A percentile compares a stretch with the other conserved stretches of the same genome.
phyloP scores from a whole-genome alignment of 768 basidiomycete genomes.

The Auricularia heimuer region DNA sequence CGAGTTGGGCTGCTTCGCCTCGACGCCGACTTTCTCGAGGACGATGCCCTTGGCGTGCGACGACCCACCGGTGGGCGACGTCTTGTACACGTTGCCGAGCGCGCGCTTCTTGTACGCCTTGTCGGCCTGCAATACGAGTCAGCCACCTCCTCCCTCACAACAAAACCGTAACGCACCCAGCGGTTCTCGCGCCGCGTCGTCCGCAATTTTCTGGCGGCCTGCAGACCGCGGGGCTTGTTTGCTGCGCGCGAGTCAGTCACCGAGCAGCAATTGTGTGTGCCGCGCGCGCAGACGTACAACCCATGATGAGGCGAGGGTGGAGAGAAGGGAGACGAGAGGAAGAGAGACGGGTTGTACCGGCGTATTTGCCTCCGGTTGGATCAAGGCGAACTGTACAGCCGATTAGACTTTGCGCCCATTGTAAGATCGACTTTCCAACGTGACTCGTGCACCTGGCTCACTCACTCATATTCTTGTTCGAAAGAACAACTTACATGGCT shows the following conservation, averaged over 20 bases:
- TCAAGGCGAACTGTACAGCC: too few relatives aligned
- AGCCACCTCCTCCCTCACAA: background rate
- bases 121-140: constrained; percentile 58
- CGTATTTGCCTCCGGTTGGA: too few relatives aligned
- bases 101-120: constrained; percentile 99
- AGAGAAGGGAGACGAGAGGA: background rate
- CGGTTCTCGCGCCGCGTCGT: constrained; percentile 90
- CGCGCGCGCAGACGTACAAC: background rate
- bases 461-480: too few relatives aligned
- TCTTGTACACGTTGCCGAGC: constrained; percentile 98
- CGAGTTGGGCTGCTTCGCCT: constrained; percentile 99
- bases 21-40: constrained; percentile 98
- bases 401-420: too few relatives aligned
- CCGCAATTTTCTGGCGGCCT: constrained; percentile 97
- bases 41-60: constrained; percentile 99
- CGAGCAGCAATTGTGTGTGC: background rate
- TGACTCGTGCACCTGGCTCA: too few relatives aligned
- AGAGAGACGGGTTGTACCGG: too few relatives aligned
- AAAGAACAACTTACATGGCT: too few relatives aligned
- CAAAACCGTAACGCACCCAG: constrained; percentile 56
- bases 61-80: constrained; percentile 97
- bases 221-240: constrained; percentile 98
- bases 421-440: too few relatives aligned
- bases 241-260: constrained; percentile 34
- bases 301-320: background rate